Percentiles rank a stretch among this genome's conserved stretches.
Conservation (phyloP, 1,284 basidiomycete species). For the Microbotryum lychnidis-dioicae region DNA sequence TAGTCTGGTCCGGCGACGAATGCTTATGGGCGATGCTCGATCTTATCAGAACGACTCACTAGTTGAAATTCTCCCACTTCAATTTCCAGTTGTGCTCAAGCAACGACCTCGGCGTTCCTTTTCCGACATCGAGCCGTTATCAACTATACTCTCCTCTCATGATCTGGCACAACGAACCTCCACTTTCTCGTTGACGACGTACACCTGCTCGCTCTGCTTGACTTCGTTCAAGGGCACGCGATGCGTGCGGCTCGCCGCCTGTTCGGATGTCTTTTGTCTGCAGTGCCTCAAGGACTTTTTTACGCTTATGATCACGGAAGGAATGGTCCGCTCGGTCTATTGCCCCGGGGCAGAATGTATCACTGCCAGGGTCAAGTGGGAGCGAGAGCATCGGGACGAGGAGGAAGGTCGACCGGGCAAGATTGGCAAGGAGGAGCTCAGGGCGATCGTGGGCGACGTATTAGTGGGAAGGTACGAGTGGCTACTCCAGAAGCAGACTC, state of each 20-base stretch:
- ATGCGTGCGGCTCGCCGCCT: slow-evolving; percentile 54
- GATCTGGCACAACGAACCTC: slow-evolving; percentile 4
- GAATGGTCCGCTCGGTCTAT: slow-evolving; percentile 57
- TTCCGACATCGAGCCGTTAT: not conserved
- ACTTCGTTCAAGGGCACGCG: slow-evolving; percentile 57
- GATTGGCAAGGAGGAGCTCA: slow-evolving; percentile 31
- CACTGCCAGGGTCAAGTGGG: slow-evolving; percentile 10
- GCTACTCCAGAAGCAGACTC: slow-evolving; percentile 57
- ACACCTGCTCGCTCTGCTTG: slow-evolving; percentile 63
- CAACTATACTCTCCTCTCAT: slow-evolving; percentile 5
- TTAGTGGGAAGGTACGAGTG: slow-evolving; percentile 61
- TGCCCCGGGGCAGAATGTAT: slow-evolving; percentile 55
- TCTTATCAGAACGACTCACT: not conserved
- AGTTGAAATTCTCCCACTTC: not conserved
- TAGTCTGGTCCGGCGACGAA: not conserved
- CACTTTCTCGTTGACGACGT: slow-evolving; percentile 52
- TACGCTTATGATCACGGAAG: slow-evolving; percentile 62
- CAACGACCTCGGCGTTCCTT: not conserved
- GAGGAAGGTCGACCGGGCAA: slow-evolving; percentile 10
- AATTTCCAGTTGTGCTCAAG: not conserved
- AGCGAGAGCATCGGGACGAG: slow-evolving; percentile 7
- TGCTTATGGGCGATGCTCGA: not conserved
- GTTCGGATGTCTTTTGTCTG: slow-evolving; percentile 64
- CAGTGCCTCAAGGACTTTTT: slow-evolving; percentile 64
- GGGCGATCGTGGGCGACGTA: slow-evolving; percentile 53